Evolutionary conservation across 345 rosid species (phyloP), one percentile per base, ranked within the genome.

Genomic region (Pugionium cornutum): DNA sequence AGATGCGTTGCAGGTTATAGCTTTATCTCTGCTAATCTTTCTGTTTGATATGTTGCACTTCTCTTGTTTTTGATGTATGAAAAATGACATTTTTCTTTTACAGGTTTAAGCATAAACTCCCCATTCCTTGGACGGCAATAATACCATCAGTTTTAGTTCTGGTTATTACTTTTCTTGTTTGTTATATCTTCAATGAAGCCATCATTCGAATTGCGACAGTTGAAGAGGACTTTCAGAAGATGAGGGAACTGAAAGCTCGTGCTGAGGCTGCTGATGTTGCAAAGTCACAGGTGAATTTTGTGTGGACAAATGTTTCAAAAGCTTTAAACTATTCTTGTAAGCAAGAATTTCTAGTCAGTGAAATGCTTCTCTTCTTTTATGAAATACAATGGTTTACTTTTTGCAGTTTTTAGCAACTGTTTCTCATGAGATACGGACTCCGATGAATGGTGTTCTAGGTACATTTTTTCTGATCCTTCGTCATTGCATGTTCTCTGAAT

Each of bases 361-460:
- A 18, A 18, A 18, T 18, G 18, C 18, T 18, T 18, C 18, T 18
- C 18, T 18, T 18, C 18, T 18, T 18, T 18, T 18, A 18, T 18
- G 18, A 18, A 18, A 18, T 18, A 18, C 18, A 18, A 18, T 18
- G 18, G n/a, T 6, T 6, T 37, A 1, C 4, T 1, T 1, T 37
- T 6, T 37, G 51, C 51, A 92, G 98, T 92, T 92, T 64, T 86
- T 92, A 66, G 97, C 98, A 9, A 89, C 97, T 36, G 98, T 92
- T 73, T 92, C 98, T 68, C 98, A 92, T 45, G 98, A 92, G 87
- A 92, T 92, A 68, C 84, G 97, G 65, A 94, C 96, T 66, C 97
- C 97, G 1, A 90, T 94, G 99, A 88, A 86, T 62, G 99, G 97
- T 65, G 97, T 74, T 53, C 50, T 74, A 61, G 77, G 77, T 73